Evolutionary conservation across 495 filamentous ascomycete genomes (phyloP).

Genomic region (Penicillium canariense): DNA sequence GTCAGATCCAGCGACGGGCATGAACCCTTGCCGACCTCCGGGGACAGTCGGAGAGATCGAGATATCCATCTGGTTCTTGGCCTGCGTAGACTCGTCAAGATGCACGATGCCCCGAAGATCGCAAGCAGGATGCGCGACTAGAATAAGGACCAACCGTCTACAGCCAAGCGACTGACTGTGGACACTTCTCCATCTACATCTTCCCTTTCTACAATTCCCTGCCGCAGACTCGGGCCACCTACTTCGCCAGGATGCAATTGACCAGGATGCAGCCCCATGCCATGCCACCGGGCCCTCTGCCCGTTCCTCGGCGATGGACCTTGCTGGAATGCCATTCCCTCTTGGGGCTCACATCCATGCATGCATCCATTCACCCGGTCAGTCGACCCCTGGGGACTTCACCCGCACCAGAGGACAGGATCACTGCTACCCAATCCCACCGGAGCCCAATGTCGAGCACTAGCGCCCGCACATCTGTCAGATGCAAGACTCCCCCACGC

Average conservation of each 20-base stretch:
- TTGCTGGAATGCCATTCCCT: not conserved
- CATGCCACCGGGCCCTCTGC: not conserved
- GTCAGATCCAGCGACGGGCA: too few species aligned
- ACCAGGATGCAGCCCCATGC: not conserved
- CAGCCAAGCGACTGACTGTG: too few species aligned
- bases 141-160: too few species aligned
- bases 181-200: too few species aligned
- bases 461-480: not conserved
- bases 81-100: too few species aligned
- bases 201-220: too few species aligned
- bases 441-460: not conserved
- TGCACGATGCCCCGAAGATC: too few species aligned
- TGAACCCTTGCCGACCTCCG: too few species aligned
- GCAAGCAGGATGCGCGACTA: too few species aligned
- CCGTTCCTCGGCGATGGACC: not conserved
- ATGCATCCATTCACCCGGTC: not conserved
- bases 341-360: too few species aligned
- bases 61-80: too few species aligned
- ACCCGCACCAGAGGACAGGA: not conserved
- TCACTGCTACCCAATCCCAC: not conserved
- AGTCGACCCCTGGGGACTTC: not conserved
- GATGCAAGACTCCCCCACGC: not conserved
- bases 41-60: too few species aligned
- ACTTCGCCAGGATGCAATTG: slow-evolving; percentile 4
- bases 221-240: not conserved